Conservation (phyloP, 164 flowering plant genomes). For the Berberis thunbergii region DNA sequence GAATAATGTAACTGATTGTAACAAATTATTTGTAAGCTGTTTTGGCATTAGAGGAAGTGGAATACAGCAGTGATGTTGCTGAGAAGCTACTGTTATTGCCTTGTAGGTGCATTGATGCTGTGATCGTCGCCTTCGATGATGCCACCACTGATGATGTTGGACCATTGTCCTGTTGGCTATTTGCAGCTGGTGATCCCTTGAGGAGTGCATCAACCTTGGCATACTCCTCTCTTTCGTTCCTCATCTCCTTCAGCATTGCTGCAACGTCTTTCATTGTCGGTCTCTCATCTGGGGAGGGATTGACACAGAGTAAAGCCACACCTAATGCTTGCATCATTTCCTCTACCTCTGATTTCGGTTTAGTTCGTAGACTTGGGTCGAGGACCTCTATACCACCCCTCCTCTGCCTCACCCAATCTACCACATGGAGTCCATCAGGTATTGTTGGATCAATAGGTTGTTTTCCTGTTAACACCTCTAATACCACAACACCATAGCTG, state of each 20-base stretch:
- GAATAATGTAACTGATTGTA: neutral
- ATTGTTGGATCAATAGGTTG: slow-evolving; percentile 92
- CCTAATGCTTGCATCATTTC: slow-evolving; percentile 85
- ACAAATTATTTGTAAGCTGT: slow-evolving; percentile 4
- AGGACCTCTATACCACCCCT: slow-evolving; percentile 51
- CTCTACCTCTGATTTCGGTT: slow-evolving; percentile 56
- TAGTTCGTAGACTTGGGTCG: slow-evolving; percentile 34
- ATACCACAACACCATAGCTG: slow-evolving; percentile 78
- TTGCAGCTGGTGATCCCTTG: slow-evolving; percentile 33
- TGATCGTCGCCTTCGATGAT: neutral
- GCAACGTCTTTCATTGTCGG: slow-evolving; percentile 94
- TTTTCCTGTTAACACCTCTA: slow-evolving; percentile 85
- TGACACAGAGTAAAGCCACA: slow-evolving; percentile 77
- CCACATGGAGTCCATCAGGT: slow-evolving; percentile 77
- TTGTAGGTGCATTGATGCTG: slow-evolving; percentile 25
- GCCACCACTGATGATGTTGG: slow-evolving; percentile 5
- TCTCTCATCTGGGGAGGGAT: slow-evolving; percentile 65
- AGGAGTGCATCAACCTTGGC: slow-evolving; percentile 51
- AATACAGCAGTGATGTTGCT: slow-evolving; percentile 55
- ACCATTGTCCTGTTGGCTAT: slow-evolving; percentile 12
- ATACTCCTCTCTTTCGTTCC: slow-evolving; percentile 59
- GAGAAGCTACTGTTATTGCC: slow-evolving; percentile 68
- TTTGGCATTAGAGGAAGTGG: slow-evolving; percentile 42
- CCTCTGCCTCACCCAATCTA: slow-evolving; percentile 78
- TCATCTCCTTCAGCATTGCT: slow-evolving; percentile 88